Evolutionary conservation across 139 green algal genomes (phyloP), one percentile per base, ranked within the genome.

Genomic region (Volvox reticuliferus): DNA sequence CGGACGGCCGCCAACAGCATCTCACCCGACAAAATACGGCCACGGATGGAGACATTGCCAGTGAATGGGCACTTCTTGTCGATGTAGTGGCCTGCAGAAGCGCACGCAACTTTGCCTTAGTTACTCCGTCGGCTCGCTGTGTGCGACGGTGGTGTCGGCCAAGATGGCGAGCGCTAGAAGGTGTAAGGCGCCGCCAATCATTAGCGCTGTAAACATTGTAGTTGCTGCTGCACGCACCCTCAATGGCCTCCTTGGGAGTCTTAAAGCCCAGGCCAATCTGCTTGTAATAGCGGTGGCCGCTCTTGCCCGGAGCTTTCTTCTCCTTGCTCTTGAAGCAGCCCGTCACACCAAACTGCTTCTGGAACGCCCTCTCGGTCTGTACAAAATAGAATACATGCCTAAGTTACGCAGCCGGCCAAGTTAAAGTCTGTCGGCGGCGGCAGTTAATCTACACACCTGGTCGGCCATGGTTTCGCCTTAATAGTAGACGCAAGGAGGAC

Each of bases 51-150:
- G 32, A 99, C 97, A 87, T 99, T 98, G 93, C 98, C 97, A 80
- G 98, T 99, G 98, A 99, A 99, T 30, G 98, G 98, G 97, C 98
- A 99, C 97, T 99, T 99, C 97, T 99, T 99, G 97, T 99, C 98
- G 82, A 99, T 98, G 96, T 99, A 99, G 76, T 92, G 97, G 89
- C 98, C 98, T 99, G 96, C 79, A 12, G 19, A 32, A 82, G 33
- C 5, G 16, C 62, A 28, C 5, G 21, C 22, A 86, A 14, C 5
- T n/a, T 44, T n/a, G 62, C 30, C 61, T 88, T 65, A 71, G 35
- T 67, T 82, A 1, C 33, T 62, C 13, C 80, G 6, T 73, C 65
- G 65, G 79, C 37, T 28, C 44, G 79, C 44, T 85, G 9, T 33
- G 78, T 26, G 78, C 55, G 80, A 50, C 80, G 80, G 80, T 50